Evolutionary conservation across 2,329 filamentous ascomycete species (phyloP).

Genomic region (Ceratocystis variospora): DNA sequence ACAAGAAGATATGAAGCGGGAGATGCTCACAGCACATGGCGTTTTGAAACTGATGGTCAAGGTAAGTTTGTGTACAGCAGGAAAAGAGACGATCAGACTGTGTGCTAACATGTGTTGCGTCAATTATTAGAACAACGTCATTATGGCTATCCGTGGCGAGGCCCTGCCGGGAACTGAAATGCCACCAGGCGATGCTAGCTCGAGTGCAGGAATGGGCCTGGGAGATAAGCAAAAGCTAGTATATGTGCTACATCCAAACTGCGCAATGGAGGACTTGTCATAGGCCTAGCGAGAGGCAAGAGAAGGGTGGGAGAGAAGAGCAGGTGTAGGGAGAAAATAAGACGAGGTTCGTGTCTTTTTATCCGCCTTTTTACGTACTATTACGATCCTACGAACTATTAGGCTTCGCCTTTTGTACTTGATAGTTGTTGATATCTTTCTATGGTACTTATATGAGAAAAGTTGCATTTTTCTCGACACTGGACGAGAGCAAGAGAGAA

Average conservation of each 20-base stretch:
- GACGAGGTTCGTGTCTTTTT: not conserved
- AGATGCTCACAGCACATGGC: constrained; percentile 62
- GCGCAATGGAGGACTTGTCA: constrained; percentile 55
- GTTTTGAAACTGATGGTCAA: constrained; percentile 94
- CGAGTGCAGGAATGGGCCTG: constrained; percentile 25
- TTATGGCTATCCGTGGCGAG: constrained; percentile 62
- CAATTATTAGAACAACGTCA: constrained; percentile 56
- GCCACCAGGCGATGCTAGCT: constrained; percentile 25
- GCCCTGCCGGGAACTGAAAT: constrained; percentile 38
- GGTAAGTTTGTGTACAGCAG: constrained; percentile 40
- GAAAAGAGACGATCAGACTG: constrained; percentile 19
- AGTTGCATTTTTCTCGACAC: too few relatives aligned
- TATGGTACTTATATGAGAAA: too few relatives aligned
- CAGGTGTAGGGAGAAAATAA: not conserved
- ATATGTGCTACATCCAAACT: constrained; percentile 92
- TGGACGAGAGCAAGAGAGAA: too few relatives aligned
- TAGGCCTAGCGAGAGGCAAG: not conserved
- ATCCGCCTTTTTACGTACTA: not conserved
- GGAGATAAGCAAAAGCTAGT: constrained; percentile 39
- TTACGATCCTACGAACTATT: too few relatives aligned
- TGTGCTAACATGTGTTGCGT: constrained; percentile 36
- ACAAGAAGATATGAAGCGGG: constrained; percentile 67
- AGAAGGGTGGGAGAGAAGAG: not conserved
- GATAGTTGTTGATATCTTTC: too few relatives aligned
- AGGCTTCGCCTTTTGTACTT: too few relatives aligned